Base-by-base conservation (phyloP, 129 eudicot genomes). In the Pulicaria dysenterica region DNA sequence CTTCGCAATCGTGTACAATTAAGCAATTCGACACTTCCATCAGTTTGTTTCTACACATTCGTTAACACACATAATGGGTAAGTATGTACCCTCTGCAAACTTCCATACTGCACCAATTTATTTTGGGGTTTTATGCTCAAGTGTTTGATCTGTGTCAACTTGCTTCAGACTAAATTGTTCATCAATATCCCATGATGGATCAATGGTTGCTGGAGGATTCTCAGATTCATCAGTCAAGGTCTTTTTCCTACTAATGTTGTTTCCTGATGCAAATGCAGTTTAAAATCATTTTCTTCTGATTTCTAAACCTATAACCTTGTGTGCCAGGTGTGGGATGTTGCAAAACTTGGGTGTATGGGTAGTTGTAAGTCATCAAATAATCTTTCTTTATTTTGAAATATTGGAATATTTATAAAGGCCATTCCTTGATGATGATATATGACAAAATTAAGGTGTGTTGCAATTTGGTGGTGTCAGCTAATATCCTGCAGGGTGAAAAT, bases 181-280 rank as follows among this genome's bases (percentile, higher is more conserved):
- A 61, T 84, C 99, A 64, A 94, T 94, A 73, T 94, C 99, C 76
- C 95, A 88, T 79, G 99, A 94, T 75, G 99, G 99, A 54, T 87
- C 99, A 45, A 68, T 94, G 64, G 91, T 90, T 84, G 99, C 96
- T 70, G 99, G 99, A 67, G 99, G 99, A 64, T 94, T 94, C 79
- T 90, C 99, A 61, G 99, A 94, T 73, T 94, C 99, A 58, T 90
- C 99, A 12, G 64, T 94, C 45, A 94, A 94, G 97, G 99, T 92
- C 40, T 77, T 58, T 77, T 48, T 34, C 46, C 19, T 14, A 49
- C 62, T 64, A 46, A 67, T 58, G 17, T 57, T 60, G 16, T 59
- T 58, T 78, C 13, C 57, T 43, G 36, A 74, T 53, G 46, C 53
- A 49, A 19, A 37, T 78, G 17, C n/a, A 14, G 73, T 79, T 73